These are phyloP conservation scores for Celoporthe dispersa DNA, from an alignment of 2,329 filamentous ascomycete species.

Conservation along the genomic window DNA sequence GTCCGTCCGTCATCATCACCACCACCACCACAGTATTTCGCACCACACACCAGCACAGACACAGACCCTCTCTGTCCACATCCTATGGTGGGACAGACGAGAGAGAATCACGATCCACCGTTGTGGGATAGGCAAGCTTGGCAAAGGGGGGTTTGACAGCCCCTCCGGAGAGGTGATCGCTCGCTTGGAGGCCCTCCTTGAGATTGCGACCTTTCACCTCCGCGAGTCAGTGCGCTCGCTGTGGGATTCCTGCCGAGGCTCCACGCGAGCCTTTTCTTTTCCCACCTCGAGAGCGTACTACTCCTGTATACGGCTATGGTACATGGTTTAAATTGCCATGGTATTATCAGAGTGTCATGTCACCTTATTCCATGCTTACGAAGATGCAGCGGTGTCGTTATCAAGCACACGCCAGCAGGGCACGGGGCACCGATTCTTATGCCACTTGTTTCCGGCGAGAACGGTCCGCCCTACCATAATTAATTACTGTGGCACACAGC, in stretches of 20 bases:
- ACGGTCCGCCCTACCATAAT: neutral
- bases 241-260: neutral
- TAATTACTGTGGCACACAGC: neutral
- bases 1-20: neutral
- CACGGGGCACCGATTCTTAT: neutral
- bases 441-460: neutral
- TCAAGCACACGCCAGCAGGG: neutral
- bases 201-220: conserved; percentile 3
- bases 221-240: neutral
- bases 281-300: neutral
- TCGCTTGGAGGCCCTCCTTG: neutral
- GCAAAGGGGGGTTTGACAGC: neutral
- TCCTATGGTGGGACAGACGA: neutral
- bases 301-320: neutral
- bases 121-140: neutral
- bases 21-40: neutral
- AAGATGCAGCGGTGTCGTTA: neutral
- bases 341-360: neutral
- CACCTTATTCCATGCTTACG: neutral
- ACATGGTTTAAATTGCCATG: neutral
- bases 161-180: neutral
- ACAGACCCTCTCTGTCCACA: neutral
- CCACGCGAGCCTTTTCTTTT: neutral
- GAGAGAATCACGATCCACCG: neutral
- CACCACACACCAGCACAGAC: neutral